Evolutionary conservation across 495 filamentous ascomycete species (phyloP), one percentile per base, ranked within the genome.

Genomic region (Lentithecium fluviatile): DNA sequence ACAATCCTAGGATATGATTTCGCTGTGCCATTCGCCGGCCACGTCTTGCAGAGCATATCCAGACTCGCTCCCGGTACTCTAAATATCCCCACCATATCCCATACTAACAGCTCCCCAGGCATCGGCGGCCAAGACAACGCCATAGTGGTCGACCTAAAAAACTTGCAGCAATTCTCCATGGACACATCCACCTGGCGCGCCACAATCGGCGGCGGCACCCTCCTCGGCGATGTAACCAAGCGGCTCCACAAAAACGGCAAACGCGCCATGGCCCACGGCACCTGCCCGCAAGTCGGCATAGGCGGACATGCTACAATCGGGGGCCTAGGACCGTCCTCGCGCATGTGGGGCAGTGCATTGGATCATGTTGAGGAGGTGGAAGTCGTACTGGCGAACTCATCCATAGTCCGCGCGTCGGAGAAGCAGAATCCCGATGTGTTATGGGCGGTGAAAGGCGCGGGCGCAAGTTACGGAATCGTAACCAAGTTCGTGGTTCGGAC

Each of bases 291-390:
- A 43, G 67, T 69, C 40, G 69, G 67, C 10, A 65, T 69, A 24
- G 69, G 69, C 12, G 69, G 69, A 11, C 69, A 71, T 42, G 66
- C 67, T 8, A 71, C 69, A 11, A 80, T 82, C 63, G 80, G 80
- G 45, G 81, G 81, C 19, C 68, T 82, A 0, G 81, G 81, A 0
- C 78, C 79, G 19, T 76, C 77, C 58, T 82, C 79, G 3, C 74
- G 81, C 49, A 82, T 82, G 79, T 83, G 80, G 80, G 80, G 81
- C 23, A 67, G 74, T 1, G 74, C 74, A 15, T 69, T 83, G 13
- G 81, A 82, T 48, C 79, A 82, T 34, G 73, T 82, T 32, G 17
- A 81, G 29, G 79, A 80, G 58, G 79, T 78, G 55, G 73, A 68
- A 43, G 66, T 71, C 17, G 68, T 69, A 4, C 56, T 66, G 38